Conservation (phyloP, 768 basidiomycete genomes). For the Lepiota venenata region DNA sequence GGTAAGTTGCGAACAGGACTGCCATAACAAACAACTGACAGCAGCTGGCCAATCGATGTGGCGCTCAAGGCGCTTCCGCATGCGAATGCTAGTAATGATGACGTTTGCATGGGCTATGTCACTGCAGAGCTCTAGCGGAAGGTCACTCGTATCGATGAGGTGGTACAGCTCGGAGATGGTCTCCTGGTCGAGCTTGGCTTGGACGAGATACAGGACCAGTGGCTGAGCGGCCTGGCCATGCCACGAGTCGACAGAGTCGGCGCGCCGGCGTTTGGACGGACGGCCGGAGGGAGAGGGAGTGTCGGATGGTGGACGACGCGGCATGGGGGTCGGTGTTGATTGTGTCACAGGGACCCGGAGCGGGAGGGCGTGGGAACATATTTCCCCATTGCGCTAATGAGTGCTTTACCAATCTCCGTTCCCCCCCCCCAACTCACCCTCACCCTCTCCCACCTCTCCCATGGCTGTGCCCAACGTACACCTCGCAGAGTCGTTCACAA, state of each 20-base stretch:
- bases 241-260: conserved; percentile 7
- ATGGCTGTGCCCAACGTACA: conserved; percentile 24
- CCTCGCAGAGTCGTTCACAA: conserved; percentile 48
- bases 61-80: conserved; percentile 66
- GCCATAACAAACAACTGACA: conserved; percentile 38
- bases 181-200: conserved; percentile 32
- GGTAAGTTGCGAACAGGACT: neutral
- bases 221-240: conserved; percentile 2
- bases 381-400: conserved; percentile 17
- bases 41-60: conserved; percentile 65
- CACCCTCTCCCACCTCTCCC: conserved; percentile 17
- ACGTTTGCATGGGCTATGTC: conserved; percentile 53
- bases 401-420: conserved; percentile 10
- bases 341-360: neutral
- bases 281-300: neutral
- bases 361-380: conserved; percentile 26
- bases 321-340: conserved; percentile 4
- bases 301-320: neutral
- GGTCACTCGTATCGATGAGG: conserved; percentile 26
- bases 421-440: too few relatives aligned
- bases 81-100: conserved; percentile 61
- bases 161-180: conserved; percentile 33
- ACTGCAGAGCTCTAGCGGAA: conserved; percentile 31
- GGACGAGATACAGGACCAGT: conserved; percentile 31
- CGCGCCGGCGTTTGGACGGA: conserved; percentile 7